Conservation (phyloP, 768 basidiomycete species). For the Steccherinum ochraceum region DNA sequence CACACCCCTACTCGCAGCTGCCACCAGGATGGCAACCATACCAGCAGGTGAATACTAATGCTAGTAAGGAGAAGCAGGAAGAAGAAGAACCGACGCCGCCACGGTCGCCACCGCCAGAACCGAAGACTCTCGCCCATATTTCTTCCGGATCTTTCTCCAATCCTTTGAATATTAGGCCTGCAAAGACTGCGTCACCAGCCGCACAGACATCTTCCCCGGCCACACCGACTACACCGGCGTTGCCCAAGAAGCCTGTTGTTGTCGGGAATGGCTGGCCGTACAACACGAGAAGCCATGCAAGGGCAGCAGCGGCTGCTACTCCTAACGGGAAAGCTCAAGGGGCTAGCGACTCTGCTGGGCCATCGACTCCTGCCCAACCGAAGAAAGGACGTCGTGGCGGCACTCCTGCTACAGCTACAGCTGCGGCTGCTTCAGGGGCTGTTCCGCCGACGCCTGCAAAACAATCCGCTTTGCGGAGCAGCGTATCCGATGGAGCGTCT, state of each 20-base stretch:
- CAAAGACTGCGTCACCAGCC: slow-evolving; percentile 14
- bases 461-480: too few relatives aligned
- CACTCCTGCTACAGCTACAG: too few relatives aligned
- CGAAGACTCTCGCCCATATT: slow-evolving; percentile 32
- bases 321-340: too few relatives aligned
- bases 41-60: too few relatives aligned
- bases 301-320: not conserved
- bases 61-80: too few relatives aligned
- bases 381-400: too few relatives aligned
- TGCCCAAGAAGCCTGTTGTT: slow-evolving; percentile 33
- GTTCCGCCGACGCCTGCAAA: too few relatives aligned
- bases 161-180: slow-evolving; percentile 50
- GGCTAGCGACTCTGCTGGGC: too few relatives aligned
- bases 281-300: slow-evolving; percentile 6
- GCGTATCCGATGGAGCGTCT: too few relatives aligned
- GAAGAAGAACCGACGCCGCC: not conserved
- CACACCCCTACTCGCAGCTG: not conserved
- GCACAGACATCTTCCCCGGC: too few relatives aligned
- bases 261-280: slow-evolving; percentile 48
- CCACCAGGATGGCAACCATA: not conserved
- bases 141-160: slow-evolving; percentile 41
- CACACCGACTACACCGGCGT: slow-evolving; percentile 16
- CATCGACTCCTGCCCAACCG: too few relatives aligned
- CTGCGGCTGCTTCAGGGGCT: too few relatives aligned
- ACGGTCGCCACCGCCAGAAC: slow-evolving; percentile 13